A percentile compares a stretch with the other conserved stretches of the same genome.
Conservation (phyloP, 805 yeast genomes). For the Metschnikowia continentalis region DNA sequence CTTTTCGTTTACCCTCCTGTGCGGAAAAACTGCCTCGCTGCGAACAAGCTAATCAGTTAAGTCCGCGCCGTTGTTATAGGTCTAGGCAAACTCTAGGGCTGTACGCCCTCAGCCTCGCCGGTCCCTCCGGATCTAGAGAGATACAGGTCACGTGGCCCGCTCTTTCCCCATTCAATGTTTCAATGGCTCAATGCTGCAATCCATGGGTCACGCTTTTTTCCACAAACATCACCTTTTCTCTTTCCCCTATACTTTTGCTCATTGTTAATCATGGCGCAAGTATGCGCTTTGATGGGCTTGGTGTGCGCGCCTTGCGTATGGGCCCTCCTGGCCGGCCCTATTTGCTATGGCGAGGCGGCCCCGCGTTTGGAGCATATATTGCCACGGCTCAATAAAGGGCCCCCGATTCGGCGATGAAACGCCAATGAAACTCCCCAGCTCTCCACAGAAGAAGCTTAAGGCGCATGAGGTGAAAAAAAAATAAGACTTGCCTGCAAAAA, state of each 20-base stretch:
- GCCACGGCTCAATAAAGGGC: neutral
- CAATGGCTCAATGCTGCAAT: too few relatives aligned
- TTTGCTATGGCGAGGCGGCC: neutral
- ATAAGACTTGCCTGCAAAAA: neutral
- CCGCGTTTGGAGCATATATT: neutral
- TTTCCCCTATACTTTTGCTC: neutral
- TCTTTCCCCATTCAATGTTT: too few relatives aligned
- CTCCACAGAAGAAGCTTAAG: too few relatives aligned
- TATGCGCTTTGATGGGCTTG: neutral
- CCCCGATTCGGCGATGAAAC: neutral
- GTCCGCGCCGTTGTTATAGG: neutral
- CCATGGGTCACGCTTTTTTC: neutral
- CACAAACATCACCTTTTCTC: neutral
- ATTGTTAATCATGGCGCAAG: conserved; percentile 1
- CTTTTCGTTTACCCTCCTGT: neutral
- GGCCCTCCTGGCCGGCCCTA: neutral
- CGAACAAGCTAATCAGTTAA: neutral
- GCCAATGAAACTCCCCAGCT: too few relatives aligned
- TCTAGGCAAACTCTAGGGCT: neutral
- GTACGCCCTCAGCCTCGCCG: too few relatives aligned
- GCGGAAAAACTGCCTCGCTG: conserved; percentile 1
- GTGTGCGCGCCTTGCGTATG: conserved; percentile 3
- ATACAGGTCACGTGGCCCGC: too few relatives aligned
- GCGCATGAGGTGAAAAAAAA: too few relatives aligned
- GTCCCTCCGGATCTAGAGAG: too few relatives aligned